These are phyloP conservation scores for Cucumis hystrix DNA, from an alignment of 306 rosid species.

Conservation along the genomic window DNA sequence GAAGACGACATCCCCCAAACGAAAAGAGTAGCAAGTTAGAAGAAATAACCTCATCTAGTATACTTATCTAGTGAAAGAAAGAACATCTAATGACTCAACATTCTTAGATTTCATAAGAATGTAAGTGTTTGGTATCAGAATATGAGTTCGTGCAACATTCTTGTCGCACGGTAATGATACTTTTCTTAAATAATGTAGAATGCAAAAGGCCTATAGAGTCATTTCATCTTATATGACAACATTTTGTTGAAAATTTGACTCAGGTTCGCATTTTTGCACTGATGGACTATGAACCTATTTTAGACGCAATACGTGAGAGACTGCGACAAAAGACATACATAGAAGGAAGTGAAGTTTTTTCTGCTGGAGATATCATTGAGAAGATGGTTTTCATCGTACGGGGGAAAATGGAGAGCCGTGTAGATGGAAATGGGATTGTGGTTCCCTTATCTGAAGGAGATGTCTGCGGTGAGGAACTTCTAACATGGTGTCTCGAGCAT, in stretches of 20 bases:
- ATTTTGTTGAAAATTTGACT: neutral
- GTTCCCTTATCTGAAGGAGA: conserved; percentile 58
- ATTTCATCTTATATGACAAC: neutral
- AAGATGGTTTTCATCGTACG: conserved; percentile 84
- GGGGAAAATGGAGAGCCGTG: conserved; percentile 59
- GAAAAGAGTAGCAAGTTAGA: neutral
- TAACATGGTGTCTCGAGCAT: conserved; percentile 79
- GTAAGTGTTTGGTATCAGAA: neutral
- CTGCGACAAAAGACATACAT: conserved; percentile 66
- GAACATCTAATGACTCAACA: neutral
- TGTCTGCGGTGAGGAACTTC: conserved; percentile 87
- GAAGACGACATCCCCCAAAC: neutral
- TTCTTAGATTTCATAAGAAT: neutral
- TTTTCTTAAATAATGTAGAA: neutral
- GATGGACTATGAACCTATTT: conserved; percentile 54
- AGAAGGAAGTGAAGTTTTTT: conserved; percentile 53
- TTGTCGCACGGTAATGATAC: neutral
- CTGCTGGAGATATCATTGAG: conserved; percentile 47
- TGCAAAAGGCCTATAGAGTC: neutral
- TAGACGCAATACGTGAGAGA: conserved; percentile 70
- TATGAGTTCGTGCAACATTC: neutral
- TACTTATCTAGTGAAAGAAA: neutral
- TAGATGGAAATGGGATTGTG: conserved; percentile 46
- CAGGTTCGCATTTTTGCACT: conserved; percentile 69
- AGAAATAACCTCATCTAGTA: neutral